Conservation (phyloP, 208 protist genomes). For the Wallacemonas sp. region DNA sequence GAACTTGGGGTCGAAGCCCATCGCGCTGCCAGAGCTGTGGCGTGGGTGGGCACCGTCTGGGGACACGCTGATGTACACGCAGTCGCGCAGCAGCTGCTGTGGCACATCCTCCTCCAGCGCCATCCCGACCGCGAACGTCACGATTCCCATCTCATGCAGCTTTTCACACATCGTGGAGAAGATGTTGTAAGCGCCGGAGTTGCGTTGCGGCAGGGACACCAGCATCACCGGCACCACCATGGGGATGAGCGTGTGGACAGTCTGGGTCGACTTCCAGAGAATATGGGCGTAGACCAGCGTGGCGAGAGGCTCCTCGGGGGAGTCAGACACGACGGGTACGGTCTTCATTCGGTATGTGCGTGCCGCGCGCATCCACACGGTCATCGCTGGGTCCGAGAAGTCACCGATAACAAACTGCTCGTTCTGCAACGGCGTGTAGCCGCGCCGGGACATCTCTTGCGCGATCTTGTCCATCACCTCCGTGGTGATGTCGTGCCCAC, state of each 20-base stretch:
- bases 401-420: slow-evolving; percentile 1
- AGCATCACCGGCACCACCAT: background rate
- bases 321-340: background rate
- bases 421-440: background rate
- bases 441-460: background rate
- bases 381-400: background rate
- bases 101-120: background rate
- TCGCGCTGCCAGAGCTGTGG: too few species aligned
- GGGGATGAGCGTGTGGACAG: background rate
- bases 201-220: background rate
- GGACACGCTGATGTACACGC: too few species aligned
- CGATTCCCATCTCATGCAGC: background rate
- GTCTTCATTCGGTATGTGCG: background rate
- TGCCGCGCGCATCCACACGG: background rate
- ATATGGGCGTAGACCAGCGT: background rate
- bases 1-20: too few species aligned
- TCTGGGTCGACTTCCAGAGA: background rate
- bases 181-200: slow-evolving; percentile 10
- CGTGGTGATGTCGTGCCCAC: background rate
- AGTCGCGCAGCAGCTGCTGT: too few species aligned
- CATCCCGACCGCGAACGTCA: background rate
- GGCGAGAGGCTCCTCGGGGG: background rate
- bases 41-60: too few species aligned
- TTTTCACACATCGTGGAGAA: slow-evolving; percentile 4
- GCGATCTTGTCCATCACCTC: background rate